phyloP scores from a whole-genome alignment of 108 stramenopile genomes.

The Hondaea fermentalgiana region DNA sequence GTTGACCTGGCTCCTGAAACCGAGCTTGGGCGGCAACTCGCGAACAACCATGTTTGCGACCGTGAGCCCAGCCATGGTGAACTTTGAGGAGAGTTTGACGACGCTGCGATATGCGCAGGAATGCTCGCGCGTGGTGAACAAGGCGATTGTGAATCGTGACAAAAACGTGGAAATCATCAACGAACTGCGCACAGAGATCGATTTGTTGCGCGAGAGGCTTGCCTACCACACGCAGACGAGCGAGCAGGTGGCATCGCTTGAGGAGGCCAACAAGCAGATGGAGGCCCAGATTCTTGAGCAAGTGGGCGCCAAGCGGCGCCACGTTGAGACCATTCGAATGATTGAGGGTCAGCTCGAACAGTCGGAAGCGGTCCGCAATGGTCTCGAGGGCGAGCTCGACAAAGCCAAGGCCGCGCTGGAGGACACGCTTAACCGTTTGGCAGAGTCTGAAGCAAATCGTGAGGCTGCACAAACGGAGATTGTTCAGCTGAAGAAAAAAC shows the following conservation, averaged over 20 bases:
- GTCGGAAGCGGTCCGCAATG: background rate
- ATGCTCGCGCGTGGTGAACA: background rate
- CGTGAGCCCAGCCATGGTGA: conserved; percentile 22
- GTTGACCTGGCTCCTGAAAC: conserved; percentile 46
- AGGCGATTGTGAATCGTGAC: background rate
- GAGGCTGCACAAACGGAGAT: background rate
- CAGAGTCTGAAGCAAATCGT: background rate
- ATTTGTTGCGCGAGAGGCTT: background rate
- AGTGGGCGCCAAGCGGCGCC: background rate
- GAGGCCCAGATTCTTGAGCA: background rate
- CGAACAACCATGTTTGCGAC: conserved; percentile 42
- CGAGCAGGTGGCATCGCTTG: background rate
- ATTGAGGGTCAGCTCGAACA: background rate
- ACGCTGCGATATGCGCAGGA: conserved; percentile 33
- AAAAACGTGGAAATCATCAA: background rate
- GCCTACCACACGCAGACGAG: background rate
- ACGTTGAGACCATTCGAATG: background rate
- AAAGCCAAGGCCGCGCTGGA: background rate
- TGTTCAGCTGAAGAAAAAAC: background rate
- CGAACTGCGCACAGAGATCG: background rate
- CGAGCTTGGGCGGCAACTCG: conserved; percentile 22
- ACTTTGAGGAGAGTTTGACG: conserved; percentile 36
- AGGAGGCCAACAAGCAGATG: background rate
- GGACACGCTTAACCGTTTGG: background rate
- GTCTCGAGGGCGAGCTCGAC: background rate